These are phyloP conservation scores for Lactifluus volemus DNA, from an alignment of 768 basidiomycete species.

Conservation along the genomic window DNA sequence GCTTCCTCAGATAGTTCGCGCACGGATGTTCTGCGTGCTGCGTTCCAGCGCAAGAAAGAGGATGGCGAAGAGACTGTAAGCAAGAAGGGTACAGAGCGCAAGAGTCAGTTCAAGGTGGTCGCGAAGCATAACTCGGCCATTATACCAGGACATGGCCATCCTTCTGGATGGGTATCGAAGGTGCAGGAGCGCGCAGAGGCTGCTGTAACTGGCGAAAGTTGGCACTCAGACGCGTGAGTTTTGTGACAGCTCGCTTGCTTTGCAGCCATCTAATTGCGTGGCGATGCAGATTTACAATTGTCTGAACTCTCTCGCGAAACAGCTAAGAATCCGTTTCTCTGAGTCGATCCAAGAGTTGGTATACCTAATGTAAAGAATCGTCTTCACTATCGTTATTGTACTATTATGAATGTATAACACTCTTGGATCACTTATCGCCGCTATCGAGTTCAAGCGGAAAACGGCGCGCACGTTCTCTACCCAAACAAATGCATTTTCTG, in stretches of 20 bases:
- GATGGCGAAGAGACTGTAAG: constrained; percentile 31
- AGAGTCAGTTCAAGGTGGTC: constrained; percentile 76
- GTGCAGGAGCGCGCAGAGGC: constrained; percentile 36
- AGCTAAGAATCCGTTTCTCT: neutral
- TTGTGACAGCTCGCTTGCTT: neutral
- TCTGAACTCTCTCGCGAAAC: neutral
- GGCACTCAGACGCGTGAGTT: constrained; percentile 45
- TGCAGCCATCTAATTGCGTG: neutral
- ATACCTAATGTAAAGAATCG: too few species aligned
- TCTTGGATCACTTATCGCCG: too few species aligned
- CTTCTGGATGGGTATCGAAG: constrained; percentile 66
- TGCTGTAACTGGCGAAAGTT: constrained; percentile 36
- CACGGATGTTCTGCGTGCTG: constrained; percentile 51
- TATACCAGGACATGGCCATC: constrained; percentile 52
- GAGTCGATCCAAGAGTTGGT: neutral
- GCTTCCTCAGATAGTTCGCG: constrained; percentile 31
- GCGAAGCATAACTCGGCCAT: constrained; percentile 59
- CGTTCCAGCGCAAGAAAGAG: constrained; percentile 54
- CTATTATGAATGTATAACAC: too few species aligned
- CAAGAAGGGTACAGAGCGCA: constrained; percentile 32
- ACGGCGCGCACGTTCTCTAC: too few species aligned
- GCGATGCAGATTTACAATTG: neutral
- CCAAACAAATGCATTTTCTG: too few species aligned
- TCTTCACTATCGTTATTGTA: too few species aligned
- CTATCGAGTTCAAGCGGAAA: too few species aligned